Base-by-base conservation (phyloP, 805 yeast genomes). In the Komagataella populi region DNA sequence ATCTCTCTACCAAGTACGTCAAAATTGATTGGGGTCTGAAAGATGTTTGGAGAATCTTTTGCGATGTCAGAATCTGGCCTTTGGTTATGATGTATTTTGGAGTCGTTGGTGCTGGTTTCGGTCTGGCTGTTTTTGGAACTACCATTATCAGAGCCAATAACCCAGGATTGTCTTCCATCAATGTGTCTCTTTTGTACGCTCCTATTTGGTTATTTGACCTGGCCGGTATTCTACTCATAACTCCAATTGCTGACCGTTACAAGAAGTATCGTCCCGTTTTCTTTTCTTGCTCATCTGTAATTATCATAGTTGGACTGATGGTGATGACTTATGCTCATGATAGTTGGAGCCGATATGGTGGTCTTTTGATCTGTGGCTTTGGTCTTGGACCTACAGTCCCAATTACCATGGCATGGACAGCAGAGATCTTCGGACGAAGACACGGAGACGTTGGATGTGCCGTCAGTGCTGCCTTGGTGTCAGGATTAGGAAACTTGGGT, bases 361-460 rank as follows among this genome's bases (percentile, higher is more conserved):
- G 96, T 0, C 70, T 87, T 50, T 71, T 87, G 54, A 80, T 87
- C 60, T 81, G 87, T 6, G 96, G 96, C 0, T 84, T 82, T 57
- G 96, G 96, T 0, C 72, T 87, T 49, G 96, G 96, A 8, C 93
- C 96, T 18, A 87, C 96, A 0, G 95, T 87, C 12, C 96, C 96
- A 23, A 87, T 84, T 44, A 75, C 82, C 59, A 87, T 87, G 95
- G 77, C 95, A 1, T 78, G 86, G 84, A 67, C 89, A 0, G 80
- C 90, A 0, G 90, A 84, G 59, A 83, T 85, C 48, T 83, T 87
- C 69, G 76, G 74, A 6, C 72, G 76, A 8, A 70, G 76, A 48
- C 83, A 87, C 60, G 95, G 95, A 23, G 93, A 87, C 60, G 81
- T 87, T 48, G 96, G 96, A 6, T 72, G 81, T 53, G 96, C 96